Evolutionary conservation across 441 rosid genomes (phyloP).

Genomic region (Adansonia grandidieri): DNA sequence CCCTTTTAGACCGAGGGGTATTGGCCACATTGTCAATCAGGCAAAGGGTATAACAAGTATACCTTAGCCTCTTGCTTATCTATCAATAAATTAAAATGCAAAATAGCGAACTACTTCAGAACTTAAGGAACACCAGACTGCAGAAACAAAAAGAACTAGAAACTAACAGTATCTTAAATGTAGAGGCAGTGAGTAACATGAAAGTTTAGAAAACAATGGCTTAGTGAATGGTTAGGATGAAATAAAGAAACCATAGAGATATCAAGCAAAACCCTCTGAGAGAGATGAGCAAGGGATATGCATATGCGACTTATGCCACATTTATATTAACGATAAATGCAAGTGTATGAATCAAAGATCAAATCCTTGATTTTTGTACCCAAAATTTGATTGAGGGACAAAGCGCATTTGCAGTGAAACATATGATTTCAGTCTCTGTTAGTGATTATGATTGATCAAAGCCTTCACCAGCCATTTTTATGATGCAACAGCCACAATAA

Average conservation of each 20-base stretch:
- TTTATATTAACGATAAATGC: neutral
- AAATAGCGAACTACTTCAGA: neutral
- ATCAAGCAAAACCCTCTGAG: neutral
- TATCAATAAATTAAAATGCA: constrained; percentile 37
- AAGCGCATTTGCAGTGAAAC: neutral
- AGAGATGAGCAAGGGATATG: neutral
- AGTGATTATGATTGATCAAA: neutral
- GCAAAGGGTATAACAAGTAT: constrained; percentile 66
- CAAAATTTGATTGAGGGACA: constrained; percentile 9
- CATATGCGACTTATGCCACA: neutral
- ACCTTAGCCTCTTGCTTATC: constrained; percentile 91
- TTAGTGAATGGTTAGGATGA: neutral
- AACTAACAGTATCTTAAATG: constrained; percentile 13
- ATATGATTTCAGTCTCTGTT: neutral
- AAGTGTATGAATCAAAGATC: neutral
- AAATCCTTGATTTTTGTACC: neutral
- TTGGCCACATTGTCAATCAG: constrained; percentile 51
- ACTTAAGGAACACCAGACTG: neutral
- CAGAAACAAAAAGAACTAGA: neutral
- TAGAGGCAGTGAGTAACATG: neutral
- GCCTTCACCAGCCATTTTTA: neutral
- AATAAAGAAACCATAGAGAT: neutral
- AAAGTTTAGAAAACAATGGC: neutral
- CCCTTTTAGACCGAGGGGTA: too few species aligned
- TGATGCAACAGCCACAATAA: constrained; percentile 3